Conservation (phyloP, 805 yeast genomes). For the Kluyveromyces dobzhanskii region DNA sequence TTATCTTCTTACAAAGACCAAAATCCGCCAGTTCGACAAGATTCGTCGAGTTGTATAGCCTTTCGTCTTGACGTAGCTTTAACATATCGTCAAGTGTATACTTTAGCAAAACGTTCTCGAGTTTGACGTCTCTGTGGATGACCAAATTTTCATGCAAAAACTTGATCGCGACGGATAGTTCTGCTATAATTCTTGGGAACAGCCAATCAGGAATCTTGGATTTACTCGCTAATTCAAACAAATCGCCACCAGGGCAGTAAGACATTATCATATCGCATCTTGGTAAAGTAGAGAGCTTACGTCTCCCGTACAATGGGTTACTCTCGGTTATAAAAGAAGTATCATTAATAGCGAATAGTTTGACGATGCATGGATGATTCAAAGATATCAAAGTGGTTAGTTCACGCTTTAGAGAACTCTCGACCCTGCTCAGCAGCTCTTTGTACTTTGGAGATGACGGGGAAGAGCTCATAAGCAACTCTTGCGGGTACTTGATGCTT, state of each 20-base stretch:
- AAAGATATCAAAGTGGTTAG: constrained; percentile 50
- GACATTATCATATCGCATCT: constrained; percentile 54
- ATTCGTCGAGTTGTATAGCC: constrained; percentile 21
- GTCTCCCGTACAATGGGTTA: constrained; percentile 19
- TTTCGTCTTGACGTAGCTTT: constrained; percentile 13
- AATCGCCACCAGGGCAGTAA: constrained; percentile 78
- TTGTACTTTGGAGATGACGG: constrained; percentile 32
- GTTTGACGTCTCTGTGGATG: constrained; percentile 86
- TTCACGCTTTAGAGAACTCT: constrained; percentile 64
- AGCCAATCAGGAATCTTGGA: constrained; percentile 39
- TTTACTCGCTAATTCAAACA: constrained; percentile 56
- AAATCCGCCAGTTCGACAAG: constrained; percentile 71
- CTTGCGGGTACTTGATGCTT: constrained; percentile 38
- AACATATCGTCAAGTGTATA: constrained; percentile 29
- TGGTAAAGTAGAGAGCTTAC: constrained; percentile 13
- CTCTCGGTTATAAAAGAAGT: constrained; percentile 17
- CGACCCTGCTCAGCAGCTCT: constrained; percentile 44
- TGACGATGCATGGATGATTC: constrained; percentile 63
- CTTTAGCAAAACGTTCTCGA: constrained; percentile 69
- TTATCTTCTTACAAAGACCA: constrained; percentile 72
- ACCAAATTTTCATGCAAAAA: constrained; percentile 62
- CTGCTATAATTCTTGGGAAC: constrained; percentile 58
- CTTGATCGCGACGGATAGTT: constrained; percentile 57
- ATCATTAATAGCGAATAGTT: constrained; percentile 41
- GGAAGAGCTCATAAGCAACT: constrained; percentile 27